Evolutionary conservation across 2,329 filamentous ascomycete species (phyloP).

Genomic region (Claviceps paspali): DNA sequence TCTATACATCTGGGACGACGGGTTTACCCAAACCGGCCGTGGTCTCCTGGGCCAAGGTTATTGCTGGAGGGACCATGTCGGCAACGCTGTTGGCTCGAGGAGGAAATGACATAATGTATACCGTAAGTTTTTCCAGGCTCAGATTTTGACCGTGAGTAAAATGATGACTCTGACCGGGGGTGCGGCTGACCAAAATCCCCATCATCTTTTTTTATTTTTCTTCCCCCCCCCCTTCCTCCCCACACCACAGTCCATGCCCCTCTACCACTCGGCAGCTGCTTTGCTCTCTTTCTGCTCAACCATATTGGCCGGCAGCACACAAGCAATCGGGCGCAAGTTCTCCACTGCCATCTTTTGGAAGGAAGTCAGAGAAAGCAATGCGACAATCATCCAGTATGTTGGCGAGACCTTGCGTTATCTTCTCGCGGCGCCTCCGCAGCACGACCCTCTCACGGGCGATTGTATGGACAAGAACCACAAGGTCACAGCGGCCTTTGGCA

Average conservation of each 20-base stretch:
- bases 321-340: constrained; percentile 64
- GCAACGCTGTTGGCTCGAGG: constrained; percentile 39
- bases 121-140: constrained; percentile 26
- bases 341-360: constrained; percentile 64
- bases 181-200: not conserved
- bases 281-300: constrained; percentile 52
- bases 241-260: constrained; percentile 51
- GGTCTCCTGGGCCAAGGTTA: constrained; percentile 55
- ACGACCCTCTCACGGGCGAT: constrained; percentile 48
- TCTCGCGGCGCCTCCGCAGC: constrained; percentile 47
- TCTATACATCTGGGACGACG: constrained; percentile 78
- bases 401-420: constrained; percentile 79
- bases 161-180: too few relatives aligned
- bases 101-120: constrained; percentile 56
- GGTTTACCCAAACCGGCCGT: constrained; percentile 70
- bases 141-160: too few relatives aligned
- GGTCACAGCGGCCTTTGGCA: constrained; percentile 66
- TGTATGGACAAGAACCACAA: constrained; percentile 57
- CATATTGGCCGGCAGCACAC: constrained; percentile 44
- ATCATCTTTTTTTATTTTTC: not conserved
- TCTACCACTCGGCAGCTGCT: constrained; percentile 72
- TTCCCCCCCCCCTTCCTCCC: not conserved
- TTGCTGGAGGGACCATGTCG: constrained; percentile 25
- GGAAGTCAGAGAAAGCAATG: constrained; percentile 53
- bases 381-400: constrained; percentile 74